Percentiles rank a stretch among this genome's conserved stretches.
Conservation (phyloP, 2,329 filamentous ascomycete genomes). For the Pseudogymnoascus sp. region DNA sequence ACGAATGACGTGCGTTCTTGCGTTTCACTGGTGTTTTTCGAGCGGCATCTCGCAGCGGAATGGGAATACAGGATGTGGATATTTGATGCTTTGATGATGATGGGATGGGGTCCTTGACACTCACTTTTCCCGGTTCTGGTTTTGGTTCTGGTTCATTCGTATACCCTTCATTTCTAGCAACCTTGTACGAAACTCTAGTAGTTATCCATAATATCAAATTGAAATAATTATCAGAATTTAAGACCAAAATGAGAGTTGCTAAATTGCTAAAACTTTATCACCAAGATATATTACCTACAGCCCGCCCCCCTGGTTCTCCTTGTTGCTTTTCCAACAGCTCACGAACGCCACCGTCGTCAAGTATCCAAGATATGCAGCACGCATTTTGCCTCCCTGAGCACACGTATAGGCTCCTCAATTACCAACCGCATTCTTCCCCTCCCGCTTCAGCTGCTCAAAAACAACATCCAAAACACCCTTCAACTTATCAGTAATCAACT, state of each 20-base stretch:
- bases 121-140: neutral
- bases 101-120: neutral
- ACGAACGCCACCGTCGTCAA: neutral
- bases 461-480: slow-evolving; percentile 36
- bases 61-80: neutral
- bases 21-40: neutral
- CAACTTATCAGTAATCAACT: slow-evolving; percentile 42
- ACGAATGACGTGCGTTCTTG: neutral
- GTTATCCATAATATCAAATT: too few species aligned
- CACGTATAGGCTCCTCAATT: neutral
- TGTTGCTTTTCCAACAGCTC: neutral
- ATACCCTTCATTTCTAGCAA: slow-evolving; percentile 5
- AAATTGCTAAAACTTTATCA: neutral
- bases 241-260: neutral
- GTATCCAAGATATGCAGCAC: neutral
- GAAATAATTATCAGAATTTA: neutral
- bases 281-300: neutral
- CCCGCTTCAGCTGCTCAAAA: slow-evolving; percentile 17
- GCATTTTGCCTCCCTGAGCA: neutral
- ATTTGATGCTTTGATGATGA: neutral
- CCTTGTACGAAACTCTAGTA: neutral
- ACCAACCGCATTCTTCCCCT: neutral
- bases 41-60: neutral
- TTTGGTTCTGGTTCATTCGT: neutral
- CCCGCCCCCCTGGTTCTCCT: neutral